Evolutionary conservation across 208 protist species (phyloP), one percentile per base, ranked within the genome.

Genomic region (Trypanosoma vivax): DNA sequence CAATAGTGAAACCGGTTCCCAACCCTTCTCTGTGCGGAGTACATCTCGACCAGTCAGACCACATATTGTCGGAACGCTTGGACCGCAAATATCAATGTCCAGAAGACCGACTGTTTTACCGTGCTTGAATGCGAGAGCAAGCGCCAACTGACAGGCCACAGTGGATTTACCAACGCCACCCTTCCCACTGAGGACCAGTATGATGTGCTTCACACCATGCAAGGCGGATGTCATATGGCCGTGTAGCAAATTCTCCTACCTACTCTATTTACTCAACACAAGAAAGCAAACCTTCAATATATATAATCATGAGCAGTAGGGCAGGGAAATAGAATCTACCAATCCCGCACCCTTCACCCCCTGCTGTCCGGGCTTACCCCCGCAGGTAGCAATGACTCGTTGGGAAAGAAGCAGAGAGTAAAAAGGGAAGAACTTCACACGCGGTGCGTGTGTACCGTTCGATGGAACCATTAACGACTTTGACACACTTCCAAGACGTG

Each of bases 141-240:
- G 86, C 9, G 96, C 96, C 3, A 99, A 75, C 76, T 99, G 97
- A 42, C 94, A 82, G 16, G 98, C 86, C 10, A 99, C 84, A 7
- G 98, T 99, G 13, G 88, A 98, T 65, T 99, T 99, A 5, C 98
- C 98, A 0, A 99, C 98, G 18, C 95, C 96, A 27, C 98, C 98
- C 59, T 99, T 99, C 21, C 99, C 99, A 25, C 94, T 98, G 5
- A 99, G 80, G 38, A 99, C 94, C 5, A 99, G 77, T 34, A 99
- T 65, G 52, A 98, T 99, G 61, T 99, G 68, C 55, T 94, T 86
- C 21, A 99, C 93, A 14, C 45, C 50, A 42, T 53, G 14, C 41
- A 82, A 59, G 11, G 66, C 60, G 24, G 16, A 49, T 19, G 51
- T 45, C 43, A 59, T 41, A 25, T 33, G 19, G 4, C 37, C 19